A percentile compares a stretch with the other conserved stretches of the same genome.
Evolutionary conservation across 805 yeast genomes (phyloP).

Genomic region (Wickerhamiella sorbophila): DNA sequence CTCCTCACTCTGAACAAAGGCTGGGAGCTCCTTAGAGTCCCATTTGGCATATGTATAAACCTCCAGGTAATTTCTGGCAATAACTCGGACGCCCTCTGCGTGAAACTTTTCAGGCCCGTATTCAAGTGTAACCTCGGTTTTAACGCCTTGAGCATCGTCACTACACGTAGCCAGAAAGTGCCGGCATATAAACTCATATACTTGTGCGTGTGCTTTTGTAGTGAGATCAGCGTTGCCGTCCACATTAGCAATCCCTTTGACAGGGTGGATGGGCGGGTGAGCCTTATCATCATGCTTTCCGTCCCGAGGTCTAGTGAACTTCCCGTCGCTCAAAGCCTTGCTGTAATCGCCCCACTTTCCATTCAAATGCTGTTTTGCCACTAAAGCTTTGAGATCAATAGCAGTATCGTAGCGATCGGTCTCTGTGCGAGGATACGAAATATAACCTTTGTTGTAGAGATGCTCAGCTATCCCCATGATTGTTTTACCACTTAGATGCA

Average conservation of each 20-base stretch:
- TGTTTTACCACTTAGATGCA: conserved; percentile 66
- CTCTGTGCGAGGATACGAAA: conserved; percentile 96
- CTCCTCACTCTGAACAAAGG: conserved; percentile 40
- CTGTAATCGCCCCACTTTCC: conserved; percentile 67
- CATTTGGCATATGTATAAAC: conserved; percentile 68
- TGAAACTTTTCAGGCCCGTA: conserved; percentile 73
- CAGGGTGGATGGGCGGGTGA: conserved; percentile 97
- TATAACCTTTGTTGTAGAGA: conserved; percentile 69
- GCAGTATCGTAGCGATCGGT: conserved; percentile 71
- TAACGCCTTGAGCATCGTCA: conserved; percentile 69
- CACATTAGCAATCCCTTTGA: conserved; percentile 21
- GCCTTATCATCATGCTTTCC: conserved; percentile 88
- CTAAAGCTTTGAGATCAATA: conserved; percentile 53
- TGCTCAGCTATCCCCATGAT: conserved; percentile 69
- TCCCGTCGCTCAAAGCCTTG: conserved; percentile 28
- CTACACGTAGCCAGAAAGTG: conserved; percentile 88
- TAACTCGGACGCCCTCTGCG: conserved; percentile 61
- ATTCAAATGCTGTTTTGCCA: conserved; percentile 43
- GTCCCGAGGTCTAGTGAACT: conserved; percentile 51
- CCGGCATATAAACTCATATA: conserved; percentile 75
- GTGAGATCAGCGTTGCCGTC: conserved; percentile 22
- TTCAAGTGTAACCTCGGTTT: conserved; percentile 42
- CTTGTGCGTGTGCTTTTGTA: conserved; percentile 41
- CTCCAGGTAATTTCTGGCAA: conserved; percentile 64
- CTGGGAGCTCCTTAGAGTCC: conserved; percentile 52